Base-by-base conservation (phyloP, 2,329 filamentous ascomycete genomes). In the Aspergillus fischeri region DNA sequence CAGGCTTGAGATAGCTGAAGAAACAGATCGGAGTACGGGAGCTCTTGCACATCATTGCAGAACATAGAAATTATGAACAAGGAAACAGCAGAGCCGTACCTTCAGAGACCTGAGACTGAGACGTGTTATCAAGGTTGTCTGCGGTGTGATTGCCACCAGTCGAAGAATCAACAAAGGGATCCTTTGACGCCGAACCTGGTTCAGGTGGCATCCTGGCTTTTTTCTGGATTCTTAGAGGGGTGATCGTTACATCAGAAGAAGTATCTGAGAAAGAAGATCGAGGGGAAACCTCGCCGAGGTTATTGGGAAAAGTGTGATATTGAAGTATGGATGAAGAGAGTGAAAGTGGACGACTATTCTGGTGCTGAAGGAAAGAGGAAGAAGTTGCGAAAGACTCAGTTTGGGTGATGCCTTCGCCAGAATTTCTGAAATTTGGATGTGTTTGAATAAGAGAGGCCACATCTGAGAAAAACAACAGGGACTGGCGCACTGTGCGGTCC, bases 381-480 rank as follows among this genome's bases (percentile, higher is more conserved):
- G 27, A 52, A 29, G 53, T 52, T 52, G 44, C 21, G 49, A 29
- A 52, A 41, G 45, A 29, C 3, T 51, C 14, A 25, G 25, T 51
- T 3, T 20, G 21, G 35, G 41, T 56, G 51, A 49, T 29, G 10
- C 35, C 25, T 27, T 49, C n/a, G 20, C 29, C 21, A 49, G 51
- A 14, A 17, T 44, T 35, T 17, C 55, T 51, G 44, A 27, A 32
- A 32, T 48, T 59, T 32, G 49, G 38, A 27, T 49, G 56, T 60
- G 59, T 20, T 11, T 60, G 55, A 28, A 60, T 51, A 44, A 58
- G 44, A 25, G 28, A 28, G 21, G 51, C 38, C 41, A 48, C 57
- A 9, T 57, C 53, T 21, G 28, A 35, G 28, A 51, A 59, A 8
- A 35, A 52, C 25, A 58, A 32, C 28, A 60, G 49, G 47, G 55